A percentile compares a stretch with the other conserved stretches of the same genome.
These are phyloP conservation scores for Brassica hybrid DNA, from an alignment of 441 rosid genomes.

Conservation along the genomic window DNA sequence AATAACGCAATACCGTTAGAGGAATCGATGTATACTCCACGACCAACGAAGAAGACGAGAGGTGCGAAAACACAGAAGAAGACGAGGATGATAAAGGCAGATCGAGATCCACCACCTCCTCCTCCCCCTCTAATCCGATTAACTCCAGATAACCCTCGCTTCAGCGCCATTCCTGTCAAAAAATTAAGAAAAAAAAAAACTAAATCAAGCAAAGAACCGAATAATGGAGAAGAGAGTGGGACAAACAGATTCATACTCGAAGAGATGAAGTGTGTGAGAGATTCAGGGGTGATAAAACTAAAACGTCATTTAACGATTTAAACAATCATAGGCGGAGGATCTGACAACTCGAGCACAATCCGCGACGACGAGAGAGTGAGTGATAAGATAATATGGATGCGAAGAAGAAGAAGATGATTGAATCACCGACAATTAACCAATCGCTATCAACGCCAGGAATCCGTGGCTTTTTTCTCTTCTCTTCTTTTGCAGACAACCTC, in stretches of 20 bases:
- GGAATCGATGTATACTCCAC: slow-evolving; percentile 55
- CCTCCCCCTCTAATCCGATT: slow-evolving; percentile 46
- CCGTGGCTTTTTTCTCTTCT: slow-evolving; percentile 4
- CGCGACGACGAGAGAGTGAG: slow-evolving; percentile 3
- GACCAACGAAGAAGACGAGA: slow-evolving; percentile 70
- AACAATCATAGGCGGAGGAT: slow-evolving; percentile 26
- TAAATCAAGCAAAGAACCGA: slow-evolving; percentile 35
- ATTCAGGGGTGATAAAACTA: slow-evolving; percentile 14
- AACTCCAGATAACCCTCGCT: slow-evolving; percentile 63
- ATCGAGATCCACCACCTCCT: slow-evolving; percentile 50
- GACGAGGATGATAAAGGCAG: slow-evolving; percentile 51
- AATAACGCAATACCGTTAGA: slow-evolving; percentile 52
- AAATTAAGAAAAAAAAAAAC: slow-evolving; percentile 34
- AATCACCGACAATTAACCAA: slow-evolving; percentile 39
- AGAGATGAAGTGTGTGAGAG: slow-evolving; percentile 12
- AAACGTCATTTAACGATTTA: slow-evolving; percentile 16
- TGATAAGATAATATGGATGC: not conserved
- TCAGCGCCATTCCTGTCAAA: slow-evolving; percentile 71
- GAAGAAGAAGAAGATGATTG: slow-evolving; percentile 17
- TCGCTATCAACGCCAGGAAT: slow-evolving; percentile 40
- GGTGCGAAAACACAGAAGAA: slow-evolving; percentile 69
- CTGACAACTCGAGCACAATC: slow-evolving; percentile 19
- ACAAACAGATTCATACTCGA: slow-evolving; percentile 20
- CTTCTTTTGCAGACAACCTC: slow-evolving; percentile 25
- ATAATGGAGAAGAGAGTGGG: not conserved